Evolutionary conservation across 202 grass and related monocot species (phyloP).

Genomic region (Musa balbisiana): DNA sequence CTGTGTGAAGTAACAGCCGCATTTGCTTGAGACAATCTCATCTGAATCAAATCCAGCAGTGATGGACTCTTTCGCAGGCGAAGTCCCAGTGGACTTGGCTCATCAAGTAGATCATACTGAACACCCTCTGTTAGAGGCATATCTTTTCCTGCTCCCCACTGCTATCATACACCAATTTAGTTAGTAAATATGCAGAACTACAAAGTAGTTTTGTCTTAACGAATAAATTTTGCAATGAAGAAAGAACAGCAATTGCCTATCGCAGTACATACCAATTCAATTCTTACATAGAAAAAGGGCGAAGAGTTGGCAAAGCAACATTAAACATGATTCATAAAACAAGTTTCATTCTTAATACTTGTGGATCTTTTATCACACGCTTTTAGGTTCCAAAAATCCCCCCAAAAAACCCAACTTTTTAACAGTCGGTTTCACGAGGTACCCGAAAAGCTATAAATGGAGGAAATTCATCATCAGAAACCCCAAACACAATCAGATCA

Average conservation of each 20-base stretch:
- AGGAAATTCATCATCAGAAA: neutral
- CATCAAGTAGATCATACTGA: constrained; percentile 38
- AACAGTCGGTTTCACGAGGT: no score
- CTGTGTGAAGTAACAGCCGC: neutral
- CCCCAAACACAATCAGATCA: neutral
- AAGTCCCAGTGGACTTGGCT: constrained; percentile 66
- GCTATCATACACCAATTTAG: constrained; percentile 21
- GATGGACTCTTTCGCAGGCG: constrained; percentile 78
- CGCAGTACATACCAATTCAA: no score
- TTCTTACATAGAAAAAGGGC: no score
- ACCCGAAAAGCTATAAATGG: no score
- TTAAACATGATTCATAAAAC: no score
- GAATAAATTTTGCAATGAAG: neutral
- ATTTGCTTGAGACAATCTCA: constrained; percentile 48
- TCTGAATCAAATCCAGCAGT: constrained; percentile 74
- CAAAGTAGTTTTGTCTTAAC: neutral
- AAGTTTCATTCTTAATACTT: no score
- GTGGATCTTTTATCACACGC: no score
- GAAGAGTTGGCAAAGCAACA: no score
- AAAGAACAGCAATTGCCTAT: neutral
- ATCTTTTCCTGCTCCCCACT: constrained; percentile 26
- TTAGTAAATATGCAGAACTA: neutral
- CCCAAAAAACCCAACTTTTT: no score
- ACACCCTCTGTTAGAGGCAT: constrained; percentile 26
- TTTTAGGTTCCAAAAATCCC: no score